phyloP scores from a whole-genome alignment of 2,329 filamentous ascomycete species.

The Aschersonia sp. region DNA sequence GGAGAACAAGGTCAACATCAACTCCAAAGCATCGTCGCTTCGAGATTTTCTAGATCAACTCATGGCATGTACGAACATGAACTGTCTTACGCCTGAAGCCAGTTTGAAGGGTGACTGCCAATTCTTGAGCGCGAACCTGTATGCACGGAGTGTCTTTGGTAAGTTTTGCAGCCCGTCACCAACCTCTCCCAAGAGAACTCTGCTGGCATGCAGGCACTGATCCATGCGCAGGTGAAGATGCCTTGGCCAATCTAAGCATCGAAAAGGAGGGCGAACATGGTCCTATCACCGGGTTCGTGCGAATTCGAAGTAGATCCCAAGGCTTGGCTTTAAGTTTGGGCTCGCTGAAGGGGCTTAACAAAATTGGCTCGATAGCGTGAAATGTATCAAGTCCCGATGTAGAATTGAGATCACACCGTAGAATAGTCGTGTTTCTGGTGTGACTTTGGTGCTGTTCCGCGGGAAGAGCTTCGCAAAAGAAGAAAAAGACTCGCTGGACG shows the following conservation, averaged over 20 bases:
- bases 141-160: constrained; percentile 96
- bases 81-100: constrained; percentile 88
- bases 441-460: no score
- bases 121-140: constrained; percentile 92
- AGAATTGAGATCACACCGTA: no score
- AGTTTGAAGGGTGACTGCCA: constrained; percentile 95
- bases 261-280: constrained; percentile 95
- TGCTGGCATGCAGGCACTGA: constrained; percentile 9
- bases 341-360: constrained; percentile 87
- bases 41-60: constrained; percentile 85
- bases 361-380: constrained; percentile 38
- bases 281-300: constrained; percentile 90
- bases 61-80: constrained; percentile 99
- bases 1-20: constrained; percentile 99
- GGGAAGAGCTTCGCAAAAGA: no score
- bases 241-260: constrained; percentile 90
- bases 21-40: constrained; percentile 85
- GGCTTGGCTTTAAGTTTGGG: constrained; percentile 87
- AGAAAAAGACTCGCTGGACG: no score
- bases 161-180: constrained; percentile 28
- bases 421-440: no score
- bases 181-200: neutral
- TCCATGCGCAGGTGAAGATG: constrained; percentile 71
- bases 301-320: constrained; percentile 94
- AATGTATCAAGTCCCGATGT: neutral